Evolutionary conservation across 495 filamentous ascomycete species (phyloP).

Genomic region (Pyrenopolyporus hunteri): DNA sequence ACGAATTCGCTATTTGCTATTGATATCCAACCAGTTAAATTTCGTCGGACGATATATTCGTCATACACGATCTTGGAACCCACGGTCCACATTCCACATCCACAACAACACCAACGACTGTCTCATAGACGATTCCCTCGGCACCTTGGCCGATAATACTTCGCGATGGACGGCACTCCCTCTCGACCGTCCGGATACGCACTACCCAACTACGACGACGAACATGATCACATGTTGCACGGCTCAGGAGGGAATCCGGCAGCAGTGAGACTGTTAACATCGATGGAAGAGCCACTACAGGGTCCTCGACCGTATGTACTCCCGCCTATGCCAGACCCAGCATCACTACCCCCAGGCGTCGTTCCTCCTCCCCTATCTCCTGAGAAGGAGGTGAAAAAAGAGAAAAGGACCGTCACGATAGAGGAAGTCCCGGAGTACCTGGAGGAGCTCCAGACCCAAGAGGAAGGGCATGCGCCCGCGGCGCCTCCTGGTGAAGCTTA

Average conservation of each 20-base stretch:
- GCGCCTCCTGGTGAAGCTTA: conserved; percentile 17
- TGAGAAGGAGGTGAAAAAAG: conserved; percentile 21
- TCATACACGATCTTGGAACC: too few relatives aligned
- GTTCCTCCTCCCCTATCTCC: conserved; percentile 42
- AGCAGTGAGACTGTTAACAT: conserved; percentile 59
- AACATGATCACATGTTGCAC: conserved; percentile 49
- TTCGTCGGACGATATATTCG: neutral
- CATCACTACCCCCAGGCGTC: conserved; percentile 16
- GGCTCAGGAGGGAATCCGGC: conserved; percentile 44
- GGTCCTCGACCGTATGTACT: conserved; percentile 52
- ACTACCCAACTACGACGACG: conserved; percentile 56
- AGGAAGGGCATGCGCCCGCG: conserved; percentile 34
- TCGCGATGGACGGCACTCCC: conserved; percentile 55
- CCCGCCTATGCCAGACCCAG: conserved; percentile 30
- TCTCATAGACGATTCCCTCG: conserved; percentile 32
- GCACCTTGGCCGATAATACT: conserved; percentile 34
- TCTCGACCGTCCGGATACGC: conserved; percentile 53
- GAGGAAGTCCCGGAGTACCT: conserved; percentile 44
- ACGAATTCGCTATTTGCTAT: neutral
- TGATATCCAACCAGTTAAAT: neutral
- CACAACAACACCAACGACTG: conserved; percentile 15
- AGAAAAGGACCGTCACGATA: conserved; percentile 30
- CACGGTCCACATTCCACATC: conserved; percentile 19
- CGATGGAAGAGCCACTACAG: conserved; percentile 52
- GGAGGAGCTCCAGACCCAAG: conserved; percentile 42